Evolutionary conservation across 495 filamentous ascomycete species (phyloP), one percentile per base, ranked within the genome.

Genomic region (Lichenothelia convexa): DNA sequence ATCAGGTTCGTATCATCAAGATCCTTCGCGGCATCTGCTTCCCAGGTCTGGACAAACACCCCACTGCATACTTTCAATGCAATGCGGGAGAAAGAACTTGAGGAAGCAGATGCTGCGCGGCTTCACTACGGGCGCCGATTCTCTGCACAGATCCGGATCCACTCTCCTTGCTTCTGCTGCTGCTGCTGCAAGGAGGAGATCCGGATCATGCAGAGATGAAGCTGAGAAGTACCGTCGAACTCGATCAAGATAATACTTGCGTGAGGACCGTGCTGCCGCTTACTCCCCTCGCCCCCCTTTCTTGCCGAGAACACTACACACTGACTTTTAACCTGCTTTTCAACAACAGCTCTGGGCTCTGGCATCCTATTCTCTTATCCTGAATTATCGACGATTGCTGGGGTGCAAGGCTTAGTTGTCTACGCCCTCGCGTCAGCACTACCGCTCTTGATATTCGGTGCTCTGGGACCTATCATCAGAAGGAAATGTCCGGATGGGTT

Each of bases 171-270:
- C n/a, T n/a, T n/a, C n/a, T n/a, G n/a, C n/a, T n/a, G n/a, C n/a
- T n/a, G 35, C 20, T 20, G 17, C 12, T 15, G 32, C 15, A 15
- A 16, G 6, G 12, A 20, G 57, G 61, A 49, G 52, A 22, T 12
- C 32, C 32, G 46, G 29, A 47, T 51, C 49, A 55, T 45, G 45
- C 53, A 21, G 32, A 30, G 54, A 69, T 55, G 70, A 80, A 69
- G 78, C 78, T 84, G 78, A 84, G 78, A 83, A 72, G 73, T 67
- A 84, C 78, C 79, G 77, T 81, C 61, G 75, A 68, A 84, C 79
- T 82, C 79, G 79, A 83, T 76, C 79, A 83, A 83, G 78, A 75
- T 82, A 84, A 84, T 78, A 71, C 79, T 83, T 84, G 78, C 78
- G 79, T 82, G 79, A 70, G 78, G 73, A 84, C 80, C 52, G 77